These are phyloP conservation scores for Blastobotrys malaysiensis DNA, from an alignment of 1,139 yeast species.

Conservation along the genomic window DNA sequence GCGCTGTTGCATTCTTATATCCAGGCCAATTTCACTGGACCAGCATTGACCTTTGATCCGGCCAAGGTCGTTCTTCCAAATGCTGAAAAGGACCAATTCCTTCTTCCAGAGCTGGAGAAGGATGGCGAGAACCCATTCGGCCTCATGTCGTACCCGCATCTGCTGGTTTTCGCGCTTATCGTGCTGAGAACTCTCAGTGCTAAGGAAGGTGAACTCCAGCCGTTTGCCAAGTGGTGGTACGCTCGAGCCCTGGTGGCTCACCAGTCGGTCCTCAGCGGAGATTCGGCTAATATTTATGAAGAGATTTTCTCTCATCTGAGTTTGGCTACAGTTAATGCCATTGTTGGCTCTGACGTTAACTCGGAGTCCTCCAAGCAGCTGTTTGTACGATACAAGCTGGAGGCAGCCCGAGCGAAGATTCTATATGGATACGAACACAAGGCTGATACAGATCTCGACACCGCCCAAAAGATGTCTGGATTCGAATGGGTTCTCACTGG, in stretches of 20 bases:
- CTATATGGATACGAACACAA: conserved; percentile 57
- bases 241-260: conserved; percentile 33
- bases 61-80: conserved; percentile 11
- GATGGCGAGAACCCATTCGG: conserved; percentile 35
- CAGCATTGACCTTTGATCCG: conserved; percentile 44
- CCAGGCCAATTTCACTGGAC: conserved; percentile 83
- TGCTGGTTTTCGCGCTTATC: conserved; percentile 26
- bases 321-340: conserved; percentile 15
- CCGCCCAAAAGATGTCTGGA: conserved; percentile 51
- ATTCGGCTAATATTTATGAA: conserved; percentile 24
- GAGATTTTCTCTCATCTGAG: conserved; percentile 24
- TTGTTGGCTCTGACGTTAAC: conserved; percentile 15
- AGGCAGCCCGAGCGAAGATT: conserved; percentile 52
- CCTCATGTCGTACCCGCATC: conserved; percentile 29
- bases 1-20: conserved; percentile 62
- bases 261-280: conserved; percentile 27
- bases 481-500: conserved; percentile 73
- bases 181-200: conserved; percentile 19
- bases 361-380: conserved; percentile 27
- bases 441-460: conserved; percentile 47
- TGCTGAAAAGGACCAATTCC: conserved; percentile 15
- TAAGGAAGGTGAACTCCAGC: conserved; percentile 9
- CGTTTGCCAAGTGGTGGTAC: conserved; percentile 30
- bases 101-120: conserved; percentile 12
- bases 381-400: conserved; percentile 46